Percentiles rank a stretch among this genome's conserved stretches.
Evolutionary conservation across 257 asterid genomes (phyloP).

Genomic region (Lithospermum erythrorhizon): DNA sequence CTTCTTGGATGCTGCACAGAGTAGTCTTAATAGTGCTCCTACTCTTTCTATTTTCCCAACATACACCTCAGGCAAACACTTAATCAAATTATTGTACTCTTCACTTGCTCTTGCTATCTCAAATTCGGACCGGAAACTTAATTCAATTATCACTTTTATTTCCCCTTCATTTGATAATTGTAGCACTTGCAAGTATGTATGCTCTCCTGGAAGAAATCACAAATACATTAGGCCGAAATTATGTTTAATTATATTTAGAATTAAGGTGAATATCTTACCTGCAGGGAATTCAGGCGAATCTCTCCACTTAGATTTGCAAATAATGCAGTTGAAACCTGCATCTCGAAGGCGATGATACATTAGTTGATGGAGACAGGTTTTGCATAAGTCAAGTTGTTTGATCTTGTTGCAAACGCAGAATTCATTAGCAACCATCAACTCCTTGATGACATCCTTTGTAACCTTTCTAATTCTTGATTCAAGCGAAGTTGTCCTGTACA

Average conservation of each 20-base stretch:
- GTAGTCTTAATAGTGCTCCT: slow-evolving; percentile 18
- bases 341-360: slow-evolving; percentile 14
- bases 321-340: no score
- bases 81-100: slow-evolving; percentile 17
- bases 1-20: slow-evolving; percentile 29
- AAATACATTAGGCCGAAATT: no score
- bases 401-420: slow-evolving; percentile 26
- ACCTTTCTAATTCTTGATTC: slow-evolving; percentile 21
- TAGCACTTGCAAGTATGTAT: no score
- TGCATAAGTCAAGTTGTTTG: slow-evolving; percentile 12
- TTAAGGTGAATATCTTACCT: no score
- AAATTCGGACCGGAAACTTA: slow-evolving; percentile 29
- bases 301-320: no score
- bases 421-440: slow-evolving; percentile 7
- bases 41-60: slow-evolving; percentile 32
- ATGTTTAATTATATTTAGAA: no score
- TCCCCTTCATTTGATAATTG: slow-evolving; percentile 10
- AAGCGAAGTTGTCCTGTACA: slow-evolving; percentile 19
- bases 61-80: slow-evolving; percentile 21
- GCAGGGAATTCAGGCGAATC: no score
- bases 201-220: no score
- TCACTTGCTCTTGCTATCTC: slow-evolving; percentile 19
- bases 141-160: slow-evolving; percentile 25
- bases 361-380: slow-evolving; percentile 15
- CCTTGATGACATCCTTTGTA: slow-evolving; percentile 22